phyloP scores from a whole-genome alignment of 2,329 filamentous ascomycete genomes.

The Neofusicoccum kwambonambiense region DNA sequence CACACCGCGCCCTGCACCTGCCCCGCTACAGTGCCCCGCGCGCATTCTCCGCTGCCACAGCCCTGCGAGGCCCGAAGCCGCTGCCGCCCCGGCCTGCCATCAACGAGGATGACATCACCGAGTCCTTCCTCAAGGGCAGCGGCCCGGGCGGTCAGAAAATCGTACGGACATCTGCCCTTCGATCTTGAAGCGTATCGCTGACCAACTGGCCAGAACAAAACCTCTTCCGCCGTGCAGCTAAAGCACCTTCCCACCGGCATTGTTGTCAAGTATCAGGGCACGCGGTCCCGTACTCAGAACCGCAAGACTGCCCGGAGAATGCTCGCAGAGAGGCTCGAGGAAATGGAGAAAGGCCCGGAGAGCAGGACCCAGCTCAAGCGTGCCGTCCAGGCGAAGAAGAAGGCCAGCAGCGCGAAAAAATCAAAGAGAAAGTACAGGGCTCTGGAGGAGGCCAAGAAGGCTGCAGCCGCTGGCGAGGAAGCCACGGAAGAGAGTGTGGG shows the following conservation, averaged over 20 bases:
- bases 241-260: constrained; percentile 87
- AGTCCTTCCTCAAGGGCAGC: constrained; percentile 84
- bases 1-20: not conserved
- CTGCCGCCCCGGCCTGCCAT: constrained; percentile 76
- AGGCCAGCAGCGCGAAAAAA: constrained; percentile 79
- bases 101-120: constrained; percentile 74
- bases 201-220: constrained; percentile 70
- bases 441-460: constrained; percentile 52
- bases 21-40: constrained; percentile 11
- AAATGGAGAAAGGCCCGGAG: constrained; percentile 67
- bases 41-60: constrained; percentile 24
- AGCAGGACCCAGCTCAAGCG: constrained; percentile 66
- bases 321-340: constrained; percentile 75
- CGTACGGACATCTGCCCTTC: constrained; percentile 25
- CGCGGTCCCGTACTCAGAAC: constrained; percentile 82
- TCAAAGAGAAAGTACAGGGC: constrained; percentile 73
- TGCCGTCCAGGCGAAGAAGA: constrained; percentile 63
- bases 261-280: constrained; percentile 91
- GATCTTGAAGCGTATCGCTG: not conserved
- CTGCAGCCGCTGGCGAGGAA: constrained; percentile 25
- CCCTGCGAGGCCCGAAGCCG: constrained; percentile 48
- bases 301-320: constrained; percentile 78
- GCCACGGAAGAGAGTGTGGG: constrained; percentile 22
- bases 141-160: constrained; percentile 97
- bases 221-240: constrained; percentile 88